Percentiles rank a stretch among this genome's conserved stretches.
Conservation (phyloP, 2,329 filamentous ascomycete species). For the Acrocalymma vagum region DNA sequence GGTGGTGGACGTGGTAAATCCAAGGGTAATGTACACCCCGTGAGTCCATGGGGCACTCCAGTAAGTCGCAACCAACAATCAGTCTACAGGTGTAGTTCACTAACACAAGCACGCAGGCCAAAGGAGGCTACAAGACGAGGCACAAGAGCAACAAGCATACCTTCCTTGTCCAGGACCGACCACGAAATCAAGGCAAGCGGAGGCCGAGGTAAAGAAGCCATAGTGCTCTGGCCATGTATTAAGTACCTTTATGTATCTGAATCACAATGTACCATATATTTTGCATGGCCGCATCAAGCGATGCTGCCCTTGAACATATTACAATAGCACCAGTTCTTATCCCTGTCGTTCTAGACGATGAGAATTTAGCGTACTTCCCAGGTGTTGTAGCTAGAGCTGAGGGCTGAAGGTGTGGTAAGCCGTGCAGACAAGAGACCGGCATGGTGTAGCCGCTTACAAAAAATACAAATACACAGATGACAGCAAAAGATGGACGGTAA, state of each 20-base stretch:
- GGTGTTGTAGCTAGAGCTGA: no score
- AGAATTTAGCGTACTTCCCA: no score
- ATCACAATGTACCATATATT: constrained; percentile 29
- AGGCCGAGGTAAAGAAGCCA: constrained; percentile 46
- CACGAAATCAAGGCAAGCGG: constrained; percentile 91
- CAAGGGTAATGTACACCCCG: constrained; percentile 95
- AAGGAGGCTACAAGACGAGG: constrained; percentile 91
- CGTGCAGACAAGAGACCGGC: no score
- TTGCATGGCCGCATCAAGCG: constrained; percentile 13
- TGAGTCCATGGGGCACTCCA: constrained; percentile 95
- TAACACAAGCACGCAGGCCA: constrained; percentile 65
- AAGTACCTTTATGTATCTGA: constrained; percentile 25
- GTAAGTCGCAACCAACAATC: constrained; percentile 64
- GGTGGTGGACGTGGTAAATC: constrained; percentile 99
- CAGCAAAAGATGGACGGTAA: no score
- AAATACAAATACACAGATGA: no score
- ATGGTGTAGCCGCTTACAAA: no score
- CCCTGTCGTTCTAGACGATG: no score
- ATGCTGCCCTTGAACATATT: constrained; percentile 12
- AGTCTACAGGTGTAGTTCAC: no score
- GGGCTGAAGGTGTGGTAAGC: no score
- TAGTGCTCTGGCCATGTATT: constrained; percentile 6
- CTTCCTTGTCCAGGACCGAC: constrained; percentile 83
- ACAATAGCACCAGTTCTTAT: no score
- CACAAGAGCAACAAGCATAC: constrained; percentile 90